Base-by-base conservation (phyloP, 306 rosid genomes). In the Fragaria vesca region DNA sequence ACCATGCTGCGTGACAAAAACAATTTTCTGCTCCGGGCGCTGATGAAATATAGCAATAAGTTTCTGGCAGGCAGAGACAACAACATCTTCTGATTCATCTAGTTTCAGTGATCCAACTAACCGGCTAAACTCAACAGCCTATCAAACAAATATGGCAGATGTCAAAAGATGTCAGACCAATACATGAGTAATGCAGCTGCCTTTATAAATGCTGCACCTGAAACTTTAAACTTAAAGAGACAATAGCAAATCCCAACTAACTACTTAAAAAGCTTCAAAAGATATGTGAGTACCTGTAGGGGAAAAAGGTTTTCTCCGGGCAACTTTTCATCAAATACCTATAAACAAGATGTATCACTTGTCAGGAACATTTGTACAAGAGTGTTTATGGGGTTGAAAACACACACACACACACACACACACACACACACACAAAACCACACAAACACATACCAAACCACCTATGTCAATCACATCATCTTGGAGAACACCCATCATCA, bases 101-200 rank as follows among this genome's bases (percentile, higher is more conserved):
- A 90, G 86, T 82, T 83, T 90, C 88, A 96, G 80, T 66, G 93
- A 89, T 81, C 94, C 91, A 74, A 90, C 96, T 80, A 96, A 81
- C 87, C 88, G 93, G 90, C 90, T 87, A 77, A 96, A 96, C 90
- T 96, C 99, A 83, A 91, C 97, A 52, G 97, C 99, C 99, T 96
- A 85, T 80, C 84, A 79, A 80, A 58, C 26, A 80, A 15, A 66
- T 65, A 75, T 32, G 26, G 69, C 42, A 80, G 68, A 79, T 7
- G 65, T 83, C 62, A 78, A 51, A 51, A 43, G 21, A 43, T 52
- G 20, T 75, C 66, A 81, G n/a, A 24, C 4, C 43, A 24, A 65
- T n/a, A 48, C 68, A 24, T 46, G 47, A 55, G 6, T 24, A 8
- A 55, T n/a, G 61, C 61, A 9, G 12, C 61, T 21, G 26, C 32